Evolutionary conservation across 2,329 filamentous ascomycete genomes (phyloP).

Genomic region (Fusarium sp.): DNA sequence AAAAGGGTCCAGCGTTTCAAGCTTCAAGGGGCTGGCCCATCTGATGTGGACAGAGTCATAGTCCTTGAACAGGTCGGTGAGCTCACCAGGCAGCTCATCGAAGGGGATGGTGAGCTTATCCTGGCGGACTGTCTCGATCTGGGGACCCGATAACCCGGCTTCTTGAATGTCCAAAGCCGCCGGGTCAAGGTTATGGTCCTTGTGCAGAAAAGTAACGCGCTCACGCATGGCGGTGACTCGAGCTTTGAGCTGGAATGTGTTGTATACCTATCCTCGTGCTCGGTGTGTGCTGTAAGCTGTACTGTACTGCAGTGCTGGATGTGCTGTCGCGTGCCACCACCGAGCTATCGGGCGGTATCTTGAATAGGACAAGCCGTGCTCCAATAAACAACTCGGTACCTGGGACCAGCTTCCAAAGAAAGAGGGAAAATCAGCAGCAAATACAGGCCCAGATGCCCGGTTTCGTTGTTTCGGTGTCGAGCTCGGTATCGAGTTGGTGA

Average conservation of each 20-base stretch:
- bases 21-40: slow-evolving; percentile 74
- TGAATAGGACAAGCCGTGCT: slow-evolving; percentile 9
- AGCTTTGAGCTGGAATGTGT: background rate
- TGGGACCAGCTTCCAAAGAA: background rate
- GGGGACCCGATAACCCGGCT: slow-evolving; percentile 66
- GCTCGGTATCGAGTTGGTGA: slow-evolving; percentile 24
- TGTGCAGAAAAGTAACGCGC: slow-evolving; percentile 82
- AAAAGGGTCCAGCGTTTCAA: slow-evolving; percentile 75
- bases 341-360: slow-evolving; percentile 10
- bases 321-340: slow-evolving; percentile 35
- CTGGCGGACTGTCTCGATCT: slow-evolving; percentile 77
- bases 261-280: background rate
- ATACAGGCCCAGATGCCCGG: background rate
- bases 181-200: slow-evolving; percentile 74
- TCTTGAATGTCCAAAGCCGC: slow-evolving; percentile 69
- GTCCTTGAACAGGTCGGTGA: slow-evolving; percentile 71
- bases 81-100: slow-evolving; percentile 77
- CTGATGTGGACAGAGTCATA: slow-evolving; percentile 81
- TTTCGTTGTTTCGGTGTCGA: slow-evolving; percentile 21
- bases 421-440: background rate
- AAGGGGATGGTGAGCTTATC: slow-evolving; percentile 81
- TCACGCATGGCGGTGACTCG: slow-evolving; percentile 71
- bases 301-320: background rate
- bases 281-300: slow-evolving; percentile 6
- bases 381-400: background rate